A percentile compares a stretch with the other conserved stretches of the same genome.
These are phyloP conservation scores for Penicillium odoratum DNA, from an alignment of 495 filamentous ascomycete species.

Conservation along the genomic window DNA sequence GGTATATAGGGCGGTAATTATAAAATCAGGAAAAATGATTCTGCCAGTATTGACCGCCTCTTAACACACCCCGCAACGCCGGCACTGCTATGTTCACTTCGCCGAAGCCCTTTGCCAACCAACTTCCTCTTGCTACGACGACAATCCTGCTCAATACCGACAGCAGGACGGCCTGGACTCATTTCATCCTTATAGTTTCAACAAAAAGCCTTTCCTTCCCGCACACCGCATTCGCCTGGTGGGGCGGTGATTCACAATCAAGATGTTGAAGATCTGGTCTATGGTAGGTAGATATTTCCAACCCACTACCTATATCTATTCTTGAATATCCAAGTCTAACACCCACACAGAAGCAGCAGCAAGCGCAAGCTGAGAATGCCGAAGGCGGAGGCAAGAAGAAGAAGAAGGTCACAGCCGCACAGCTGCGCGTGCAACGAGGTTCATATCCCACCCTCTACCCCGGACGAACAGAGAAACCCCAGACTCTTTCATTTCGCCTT, in stretches of 20 bases:
- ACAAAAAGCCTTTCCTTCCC: neutral
- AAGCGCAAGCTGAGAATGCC: constrained; percentile 90
- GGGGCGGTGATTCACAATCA: constrained; percentile 42
- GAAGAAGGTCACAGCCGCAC: constrained; percentile 97
- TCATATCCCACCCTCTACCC: constrained; percentile 4
- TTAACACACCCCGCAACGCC: too few species aligned
- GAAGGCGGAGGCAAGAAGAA: constrained; percentile 81
- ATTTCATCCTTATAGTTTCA: too few species aligned
- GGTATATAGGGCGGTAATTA: too few species aligned
- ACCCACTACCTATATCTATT: neutral
- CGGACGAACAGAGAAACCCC: neutral
- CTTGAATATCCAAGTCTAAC: neutral
- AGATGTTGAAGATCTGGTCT: constrained; percentile 99
- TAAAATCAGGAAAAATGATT: too few species aligned
- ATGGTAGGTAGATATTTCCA: constrained; percentile 62
- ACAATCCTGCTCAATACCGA: too few species aligned
- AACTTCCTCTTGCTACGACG: too few species aligned
- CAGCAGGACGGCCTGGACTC: too few species aligned
- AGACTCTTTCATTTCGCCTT: neutral
- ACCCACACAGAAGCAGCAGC: constrained; percentile 69
- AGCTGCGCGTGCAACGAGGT: constrained; percentile 97
- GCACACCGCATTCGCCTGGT: constrained; percentile 13
- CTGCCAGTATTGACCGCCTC: too few species aligned
- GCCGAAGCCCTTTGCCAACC: too few species aligned
- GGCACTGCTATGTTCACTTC: too few species aligned